These are phyloP conservation scores for Hagleromyces aurorensis DNA, from an alignment of 805 yeast genomes.

Conservation along the genomic window DNA sequence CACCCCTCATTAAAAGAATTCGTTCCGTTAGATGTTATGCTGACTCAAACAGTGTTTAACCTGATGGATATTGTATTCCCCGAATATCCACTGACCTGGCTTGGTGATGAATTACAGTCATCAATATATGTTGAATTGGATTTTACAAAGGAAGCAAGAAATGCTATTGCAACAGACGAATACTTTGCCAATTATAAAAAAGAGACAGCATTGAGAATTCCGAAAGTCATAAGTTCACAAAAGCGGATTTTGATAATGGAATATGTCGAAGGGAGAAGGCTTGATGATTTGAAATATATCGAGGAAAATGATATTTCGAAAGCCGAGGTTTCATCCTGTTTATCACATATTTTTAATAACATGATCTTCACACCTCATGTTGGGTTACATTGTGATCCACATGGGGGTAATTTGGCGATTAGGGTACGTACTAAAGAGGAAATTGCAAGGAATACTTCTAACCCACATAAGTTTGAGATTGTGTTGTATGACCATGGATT, in stretches of 20 bases:
- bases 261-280: conserved; percentile 69
- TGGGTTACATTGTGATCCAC: conserved; percentile 96
- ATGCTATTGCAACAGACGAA: conserved; percentile 61
- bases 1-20: conserved; percentile 82
- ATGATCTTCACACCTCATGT: conserved; percentile 94
- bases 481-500: conserved; percentile 91
- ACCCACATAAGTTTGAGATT: conserved; percentile 77
- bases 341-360: conserved; percentile 83
- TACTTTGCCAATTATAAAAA: conserved; percentile 50
- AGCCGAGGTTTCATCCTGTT: conserved; percentile 72
- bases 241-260: conserved; percentile 82
- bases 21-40: conserved; percentile 80
- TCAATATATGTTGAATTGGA: conserved; percentile 89
- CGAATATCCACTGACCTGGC: conserved; percentile 88
- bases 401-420: conserved; percentile 92
- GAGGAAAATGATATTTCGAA: conserved; percentile 58
- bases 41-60: conserved; percentile 70
- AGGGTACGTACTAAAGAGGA: conserved; percentile 34
- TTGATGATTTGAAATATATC: conserved; percentile 67
- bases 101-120: conserved; percentile 84
- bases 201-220: conserved; percentile 73
- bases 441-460: conserved; percentile 18
- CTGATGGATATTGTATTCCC: conserved; percentile 78
- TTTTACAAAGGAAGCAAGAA: conserved; percentile 77
- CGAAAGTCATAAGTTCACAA: conserved; percentile 57